Evolutionary conservation across 2,329 filamentous ascomycete species (phyloP).

Genomic region (Penicillium brasilianum): DNA sequence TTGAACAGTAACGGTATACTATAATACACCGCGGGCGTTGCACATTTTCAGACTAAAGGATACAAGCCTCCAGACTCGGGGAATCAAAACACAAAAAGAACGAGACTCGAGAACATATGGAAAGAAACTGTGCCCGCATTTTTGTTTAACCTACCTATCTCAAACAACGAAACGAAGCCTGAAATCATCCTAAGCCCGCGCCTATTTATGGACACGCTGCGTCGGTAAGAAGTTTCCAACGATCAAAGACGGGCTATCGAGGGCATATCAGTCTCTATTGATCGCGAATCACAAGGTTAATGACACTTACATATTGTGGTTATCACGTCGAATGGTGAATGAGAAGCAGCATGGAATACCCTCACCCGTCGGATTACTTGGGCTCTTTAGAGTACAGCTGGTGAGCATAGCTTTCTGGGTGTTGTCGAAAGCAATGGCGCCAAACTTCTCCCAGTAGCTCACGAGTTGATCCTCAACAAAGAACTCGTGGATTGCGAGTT

Average conservation of each 20-base stretch:
- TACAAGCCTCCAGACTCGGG: slow-evolving; percentile 21
- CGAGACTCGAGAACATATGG: neutral
- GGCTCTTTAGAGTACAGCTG: slow-evolving; percentile 87
- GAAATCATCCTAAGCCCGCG: neutral
- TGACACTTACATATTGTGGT: slow-evolving; percentile 85
- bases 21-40: slow-evolving; percentile 15
- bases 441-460: slow-evolving; percentile 99
- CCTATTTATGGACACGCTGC: slow-evolving; percentile 60
- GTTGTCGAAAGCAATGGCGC: slow-evolving; percentile 93
- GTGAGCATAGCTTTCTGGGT: slow-evolving; percentile 94
- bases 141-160: neutral
- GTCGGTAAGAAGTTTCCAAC: slow-evolving; percentile 96
- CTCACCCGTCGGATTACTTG: slow-evolving; percentile 70
- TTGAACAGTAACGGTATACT: neutral
- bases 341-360: slow-evolving; percentile 95
- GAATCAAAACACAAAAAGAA: slow-evolving; percentile 25
- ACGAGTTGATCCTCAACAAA: slow-evolving; percentile 93
- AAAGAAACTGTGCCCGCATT: neutral
- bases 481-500: slow-evolving; percentile 93
- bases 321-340: slow-evolving; percentile 92
- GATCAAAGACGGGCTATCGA: slow-evolving; percentile 80
- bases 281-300: neutral
- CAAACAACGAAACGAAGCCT: neutral
- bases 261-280: slow-evolving; percentile 13
- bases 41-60: slow-evolving; percentile 23